phyloP scores from a whole-genome alignment of 345 rosid species.

The Bruguiera gymnorhiza region DNA sequence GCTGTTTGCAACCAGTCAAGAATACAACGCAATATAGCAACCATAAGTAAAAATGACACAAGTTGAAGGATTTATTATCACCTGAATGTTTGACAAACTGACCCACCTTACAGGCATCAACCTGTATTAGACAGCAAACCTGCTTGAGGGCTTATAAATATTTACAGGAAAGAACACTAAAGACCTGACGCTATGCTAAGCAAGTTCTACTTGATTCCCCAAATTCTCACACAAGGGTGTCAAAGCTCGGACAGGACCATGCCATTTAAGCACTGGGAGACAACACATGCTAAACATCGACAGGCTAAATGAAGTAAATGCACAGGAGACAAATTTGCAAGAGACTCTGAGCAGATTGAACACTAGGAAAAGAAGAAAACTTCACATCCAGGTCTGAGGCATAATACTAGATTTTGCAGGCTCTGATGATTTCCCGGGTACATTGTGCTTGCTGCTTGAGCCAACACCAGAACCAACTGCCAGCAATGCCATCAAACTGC shows the following conservation, averaged over 20 bases:
- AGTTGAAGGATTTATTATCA: constrained; percentile 30
- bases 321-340: constrained; percentile 8
- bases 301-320: constrained; percentile 15
- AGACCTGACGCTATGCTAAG: constrained; percentile 30
- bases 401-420: constrained; percentile 23
- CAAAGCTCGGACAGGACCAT: constrained; percentile 3
- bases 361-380: constrained; percentile 16
- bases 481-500: constrained; percentile 80
- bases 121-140: constrained; percentile 35
- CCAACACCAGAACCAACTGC: constrained; percentile 40
- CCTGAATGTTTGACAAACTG: constrained; percentile 13
- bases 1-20: too few relatives aligned
- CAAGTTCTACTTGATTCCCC: constrained; percentile 25
- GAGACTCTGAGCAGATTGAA: constrained; percentile 11
- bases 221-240: constrained; percentile 7
- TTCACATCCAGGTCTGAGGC: constrained; percentile 54
- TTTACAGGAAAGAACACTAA: constrained; percentile 40
- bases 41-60: constrained; percentile 2
- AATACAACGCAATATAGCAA: neutral
- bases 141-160: constrained; percentile 19
- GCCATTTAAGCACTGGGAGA: constrained; percentile 20
- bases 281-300: constrained; percentile 20
- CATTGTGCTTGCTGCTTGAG: constrained; percentile 27
- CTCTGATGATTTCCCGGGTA: constrained; percentile 19
- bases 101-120: constrained; percentile 26